These are phyloP conservation scores for Rosa chinensis DNA, from an alignment of 306 rosid species.

Conservation along the genomic window DNA sequence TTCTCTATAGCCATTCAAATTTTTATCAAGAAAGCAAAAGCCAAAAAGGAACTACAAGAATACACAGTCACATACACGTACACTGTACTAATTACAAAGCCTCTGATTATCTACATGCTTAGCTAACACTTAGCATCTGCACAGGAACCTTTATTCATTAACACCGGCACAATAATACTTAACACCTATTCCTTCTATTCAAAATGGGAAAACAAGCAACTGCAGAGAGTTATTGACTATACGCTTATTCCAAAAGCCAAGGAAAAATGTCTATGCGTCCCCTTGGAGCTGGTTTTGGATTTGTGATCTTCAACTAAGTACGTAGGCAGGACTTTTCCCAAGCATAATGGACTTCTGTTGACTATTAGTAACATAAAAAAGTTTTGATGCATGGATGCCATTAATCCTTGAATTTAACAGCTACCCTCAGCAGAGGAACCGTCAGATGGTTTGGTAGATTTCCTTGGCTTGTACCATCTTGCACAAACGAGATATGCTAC, in stretches of 20 bases:
- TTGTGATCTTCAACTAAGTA: neutral
- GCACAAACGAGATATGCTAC: conserved; percentile 57
- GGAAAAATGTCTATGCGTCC: no score
- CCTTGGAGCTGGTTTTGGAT: neutral
- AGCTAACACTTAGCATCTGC: no score
- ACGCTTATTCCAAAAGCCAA: neutral
- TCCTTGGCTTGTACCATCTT: conserved; percentile 56
- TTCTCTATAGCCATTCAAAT: neutral
- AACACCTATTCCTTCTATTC: no score
- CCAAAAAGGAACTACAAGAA: neutral
- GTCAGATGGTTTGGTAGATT: conserved; percentile 28
- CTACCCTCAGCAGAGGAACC: conserved; percentile 34
- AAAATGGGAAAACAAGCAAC: no score
- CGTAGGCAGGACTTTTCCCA: neutral
- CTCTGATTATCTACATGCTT: no score
- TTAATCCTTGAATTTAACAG: conserved; percentile 25
- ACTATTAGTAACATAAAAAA: conserved; percentile 54
- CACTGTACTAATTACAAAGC: no score
- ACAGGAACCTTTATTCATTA: no score
- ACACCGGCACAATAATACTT: no score
- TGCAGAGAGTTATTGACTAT: no score
- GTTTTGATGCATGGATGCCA: neutral
- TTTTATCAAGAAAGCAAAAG: neutral
- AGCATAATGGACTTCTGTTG: conserved; percentile 10
- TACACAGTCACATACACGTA: no score